phyloP scores from a whole-genome alignment of 306 rosid genomes.

The Purshia tridentata region DNA sequence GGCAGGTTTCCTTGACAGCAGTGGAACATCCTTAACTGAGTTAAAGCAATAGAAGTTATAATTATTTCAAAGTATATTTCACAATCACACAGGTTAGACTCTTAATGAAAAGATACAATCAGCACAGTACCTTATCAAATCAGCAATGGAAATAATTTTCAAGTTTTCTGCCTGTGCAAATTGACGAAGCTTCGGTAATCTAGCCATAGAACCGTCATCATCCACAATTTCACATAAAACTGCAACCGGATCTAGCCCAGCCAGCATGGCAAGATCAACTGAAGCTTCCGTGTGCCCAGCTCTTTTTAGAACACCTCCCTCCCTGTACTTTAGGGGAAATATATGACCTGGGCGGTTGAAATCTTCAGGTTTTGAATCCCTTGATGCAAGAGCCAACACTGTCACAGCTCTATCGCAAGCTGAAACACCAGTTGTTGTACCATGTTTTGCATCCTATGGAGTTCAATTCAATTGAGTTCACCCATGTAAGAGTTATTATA shows the following conservation, averaged over 20 bases:
- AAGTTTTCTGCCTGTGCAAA: conserved; percentile 69
- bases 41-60: not conserved
- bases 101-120: not conserved
- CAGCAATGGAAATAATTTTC: conserved; percentile 89
- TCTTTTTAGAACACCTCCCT: conserved; percentile 96
- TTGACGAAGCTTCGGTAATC: conserved; percentile 81
- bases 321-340: conserved; percentile 86
- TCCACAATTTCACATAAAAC: conserved; percentile 93
- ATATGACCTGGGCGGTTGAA: conserved; percentile 97
- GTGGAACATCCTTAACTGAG: not conserved
- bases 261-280: conserved; percentile 82
- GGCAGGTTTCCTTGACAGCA: conserved; percentile 4
- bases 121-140: conserved; percentile 68
- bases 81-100: not conserved
- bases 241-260: conserved; percentile 79
- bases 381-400: conserved; percentile 82
- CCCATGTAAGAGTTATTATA: not conserved
- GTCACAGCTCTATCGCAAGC: conserved; percentile 89
- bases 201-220: conserved; percentile 99
- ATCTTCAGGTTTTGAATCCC: conserved; percentile 77
- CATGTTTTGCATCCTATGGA: conserved; percentile 72
- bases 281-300: conserved; percentile 99
- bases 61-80: not conserved
- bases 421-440: conserved; percentile 93
- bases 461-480: conserved; percentile 20